Conservation (phyloP, 129 eudicot species). For the Centella asiatica region DNA sequence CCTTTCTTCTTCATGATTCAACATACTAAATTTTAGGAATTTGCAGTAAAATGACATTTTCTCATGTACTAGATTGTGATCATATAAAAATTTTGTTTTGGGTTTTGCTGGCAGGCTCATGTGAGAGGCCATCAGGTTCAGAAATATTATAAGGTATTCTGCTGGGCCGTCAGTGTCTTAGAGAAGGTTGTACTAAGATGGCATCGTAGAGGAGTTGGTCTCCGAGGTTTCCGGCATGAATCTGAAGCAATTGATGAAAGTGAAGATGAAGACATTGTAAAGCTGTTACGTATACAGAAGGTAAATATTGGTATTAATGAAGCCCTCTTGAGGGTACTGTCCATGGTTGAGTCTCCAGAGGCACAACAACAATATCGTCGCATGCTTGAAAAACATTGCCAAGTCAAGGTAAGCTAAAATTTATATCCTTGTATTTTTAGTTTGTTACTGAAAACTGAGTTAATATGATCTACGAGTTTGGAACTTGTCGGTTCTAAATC, state of each 20-base stretch:
- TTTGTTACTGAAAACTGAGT: too few species aligned
- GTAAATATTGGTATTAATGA: constrained; percentile 72
- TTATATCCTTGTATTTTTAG: background rate
- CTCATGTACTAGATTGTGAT: background rate
- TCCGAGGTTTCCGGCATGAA: constrained; percentile 62
- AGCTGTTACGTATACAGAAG: constrained; percentile 64
- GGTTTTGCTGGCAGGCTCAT: constrained; percentile 93
- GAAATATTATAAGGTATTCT: constrained; percentile 60
- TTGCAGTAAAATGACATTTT: too few species aligned
- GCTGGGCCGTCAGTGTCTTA: constrained; percentile 88
- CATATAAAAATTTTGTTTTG: constrained; percentile 8
- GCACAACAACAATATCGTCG: constrained; percentile 97
- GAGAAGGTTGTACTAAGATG: constrained; percentile 89
- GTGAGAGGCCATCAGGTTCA: constrained; percentile 93
- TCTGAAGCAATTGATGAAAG: constrained; percentile 41
- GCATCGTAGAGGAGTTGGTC: constrained; percentile 86
- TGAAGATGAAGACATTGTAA: constrained; percentile 78
- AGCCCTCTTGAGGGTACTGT: constrained; percentile 71
- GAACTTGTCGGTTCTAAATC: background rate
- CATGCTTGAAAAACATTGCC: constrained; percentile 64
- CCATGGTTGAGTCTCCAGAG: constrained; percentile 71
- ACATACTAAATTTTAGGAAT: too few species aligned
- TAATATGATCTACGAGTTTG: background rate
- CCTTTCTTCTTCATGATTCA: too few species aligned
- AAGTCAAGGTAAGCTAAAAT: constrained; percentile 54